Evolutionary conservation across 2,329 filamentous ascomycete species (phyloP).

Genomic region (Phaeosphaeria sp.): DNA sequence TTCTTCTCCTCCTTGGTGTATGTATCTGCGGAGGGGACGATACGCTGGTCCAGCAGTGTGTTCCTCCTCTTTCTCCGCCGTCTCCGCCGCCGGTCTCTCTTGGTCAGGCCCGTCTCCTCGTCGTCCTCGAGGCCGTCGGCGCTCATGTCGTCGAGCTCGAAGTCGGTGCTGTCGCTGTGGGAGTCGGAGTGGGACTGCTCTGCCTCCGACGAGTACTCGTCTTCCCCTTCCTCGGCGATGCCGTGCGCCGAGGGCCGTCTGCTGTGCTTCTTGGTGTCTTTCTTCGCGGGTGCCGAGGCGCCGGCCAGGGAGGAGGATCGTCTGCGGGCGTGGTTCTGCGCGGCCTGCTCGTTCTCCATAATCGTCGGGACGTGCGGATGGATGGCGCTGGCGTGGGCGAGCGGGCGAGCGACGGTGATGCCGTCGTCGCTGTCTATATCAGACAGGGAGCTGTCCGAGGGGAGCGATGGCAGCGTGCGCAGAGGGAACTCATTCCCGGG

Average conservation of each 20-base stretch:
- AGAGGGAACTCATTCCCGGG: conserved; percentile 48
- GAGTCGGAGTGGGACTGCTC: conserved; percentile 39
- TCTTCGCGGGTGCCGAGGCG: conserved; percentile 26
- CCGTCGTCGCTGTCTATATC: conserved; percentile 30
- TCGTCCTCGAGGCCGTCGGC: conserved; percentile 80
- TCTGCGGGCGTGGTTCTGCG: conserved; percentile 31
- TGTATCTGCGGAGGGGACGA: conserved; percentile 54
- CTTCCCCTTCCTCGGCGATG: conserved; percentile 45
- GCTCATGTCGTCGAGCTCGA: conserved; percentile 65
- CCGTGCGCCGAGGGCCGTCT: conserved; percentile 36
- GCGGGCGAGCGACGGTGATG: conserved; percentile 14
- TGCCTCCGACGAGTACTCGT: conserved; percentile 33
- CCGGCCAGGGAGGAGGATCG: conserved; percentile 45
- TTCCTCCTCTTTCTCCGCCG: conserved; percentile 72
- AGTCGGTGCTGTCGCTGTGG: conserved; percentile 55
- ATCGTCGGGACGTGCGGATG: conserved; percentile 42
- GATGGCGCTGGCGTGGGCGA: conserved; percentile 35
- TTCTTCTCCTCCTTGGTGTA: conserved; percentile 76
- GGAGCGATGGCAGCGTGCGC: conserved; percentile 42
- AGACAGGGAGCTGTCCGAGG: conserved; percentile 36
- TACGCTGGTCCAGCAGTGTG: conserved; percentile 75
- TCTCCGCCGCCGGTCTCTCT: conserved; percentile 72
- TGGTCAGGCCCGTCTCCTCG: conserved; percentile 86
- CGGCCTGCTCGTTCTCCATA: conserved; percentile 36
- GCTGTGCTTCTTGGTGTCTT: conserved; percentile 35